phyloP scores from a whole-genome alignment of 2,329 filamentous ascomycete genomes.

The Balansia obtecta region DNA sequence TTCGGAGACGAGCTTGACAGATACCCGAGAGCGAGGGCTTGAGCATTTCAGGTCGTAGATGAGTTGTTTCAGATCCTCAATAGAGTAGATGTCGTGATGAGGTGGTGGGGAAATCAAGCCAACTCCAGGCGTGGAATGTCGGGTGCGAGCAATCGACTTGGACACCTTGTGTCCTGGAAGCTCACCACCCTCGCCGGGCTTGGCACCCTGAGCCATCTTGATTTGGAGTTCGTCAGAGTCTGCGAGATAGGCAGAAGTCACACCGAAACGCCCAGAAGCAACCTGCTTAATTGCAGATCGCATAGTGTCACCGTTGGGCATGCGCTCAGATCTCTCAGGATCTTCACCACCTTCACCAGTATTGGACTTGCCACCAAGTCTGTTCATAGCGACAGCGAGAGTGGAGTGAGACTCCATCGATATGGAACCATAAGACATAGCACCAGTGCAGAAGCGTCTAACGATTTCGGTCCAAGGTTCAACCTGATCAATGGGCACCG shows the following conservation, averaged over 20 bases:
- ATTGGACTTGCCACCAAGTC: conserved; percentile 92
- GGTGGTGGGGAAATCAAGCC: conserved; percentile 92
- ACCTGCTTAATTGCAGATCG: conserved; percentile 96
- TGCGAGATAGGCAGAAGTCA: conserved; percentile 86
- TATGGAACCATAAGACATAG: conserved; percentile 97
- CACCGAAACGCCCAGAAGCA: conserved; percentile 89
- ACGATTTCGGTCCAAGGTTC: conserved; percentile 98
- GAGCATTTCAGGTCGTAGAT: conserved; percentile 98
- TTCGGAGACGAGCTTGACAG: conserved; percentile 95
- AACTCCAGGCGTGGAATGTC: conserved; percentile 92
- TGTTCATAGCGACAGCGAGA: conserved; percentile 91
- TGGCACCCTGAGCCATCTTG: conserved; percentile 98
- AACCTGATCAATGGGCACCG: conserved; percentile 90
- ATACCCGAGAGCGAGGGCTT: conserved; percentile 82
- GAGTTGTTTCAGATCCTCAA: conserved; percentile 93
- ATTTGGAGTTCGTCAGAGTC: conserved; percentile 96
- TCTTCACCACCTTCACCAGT: conserved; percentile 97
- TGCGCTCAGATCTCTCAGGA: conserved; percentile 71
- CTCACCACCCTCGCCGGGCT: conserved; percentile 95
- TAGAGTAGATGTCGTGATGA: conserved; percentile 97
- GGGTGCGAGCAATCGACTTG: conserved; percentile 82
- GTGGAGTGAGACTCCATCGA: conserved; percentile 98
- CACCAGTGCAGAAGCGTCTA: conserved; percentile 88
- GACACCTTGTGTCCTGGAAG: conserved; percentile 95
- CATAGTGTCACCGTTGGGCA: conserved; percentile 93